Conservation (phyloP, 139 green algal genomes). For the Spirogloea muscicola region DNA sequence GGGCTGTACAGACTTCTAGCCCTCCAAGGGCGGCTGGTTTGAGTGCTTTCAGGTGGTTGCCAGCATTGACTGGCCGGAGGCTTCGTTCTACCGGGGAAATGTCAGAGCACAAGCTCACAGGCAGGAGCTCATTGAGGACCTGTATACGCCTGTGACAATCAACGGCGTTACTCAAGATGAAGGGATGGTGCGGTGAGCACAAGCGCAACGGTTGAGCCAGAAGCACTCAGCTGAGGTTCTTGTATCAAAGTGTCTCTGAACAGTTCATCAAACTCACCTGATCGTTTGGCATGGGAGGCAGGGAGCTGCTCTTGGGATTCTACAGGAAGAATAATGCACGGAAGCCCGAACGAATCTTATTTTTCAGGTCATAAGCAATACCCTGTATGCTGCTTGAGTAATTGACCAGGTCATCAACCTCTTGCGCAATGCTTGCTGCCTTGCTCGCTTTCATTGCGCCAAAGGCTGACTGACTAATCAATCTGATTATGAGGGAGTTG, state of each 20-base stretch:
- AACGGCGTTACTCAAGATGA: slow-evolving; percentile 54
- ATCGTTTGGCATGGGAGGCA: not conserved
- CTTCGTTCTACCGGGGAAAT: slow-evolving; percentile 9
- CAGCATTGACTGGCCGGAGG: slow-evolving; percentile 39
- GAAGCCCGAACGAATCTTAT: slow-evolving; percentile 27
- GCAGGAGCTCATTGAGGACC: slow-evolving; percentile 56
- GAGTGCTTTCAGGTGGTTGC: slow-evolving; percentile 25
- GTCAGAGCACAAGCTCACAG: slow-evolving; percentile 23
- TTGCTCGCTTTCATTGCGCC: too few relatives aligned
- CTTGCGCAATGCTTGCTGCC: too few relatives aligned
- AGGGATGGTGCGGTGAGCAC: slow-evolving; percentile 36
- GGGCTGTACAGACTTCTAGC: not conserved
- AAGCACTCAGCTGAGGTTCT: too few relatives aligned
- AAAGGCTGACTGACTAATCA: too few relatives aligned
- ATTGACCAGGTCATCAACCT: too few relatives aligned
- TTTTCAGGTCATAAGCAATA: too few relatives aligned
- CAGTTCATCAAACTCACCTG: too few relatives aligned
- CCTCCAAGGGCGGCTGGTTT: not conserved
- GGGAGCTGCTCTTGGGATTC: slow-evolving; percentile 21
- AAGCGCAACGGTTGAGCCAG: too few relatives aligned
- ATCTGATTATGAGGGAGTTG: not conserved
- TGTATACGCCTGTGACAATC: slow-evolving; percentile 52
- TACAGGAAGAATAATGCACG: slow-evolving; percentile 4
- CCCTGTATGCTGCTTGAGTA: too few relatives aligned
- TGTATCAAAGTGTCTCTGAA: too few relatives aligned